phyloP scores from a whole-genome alignment of 2,329 filamentous ascomycete genomes.

The Fusarium haematococcum region DNA sequence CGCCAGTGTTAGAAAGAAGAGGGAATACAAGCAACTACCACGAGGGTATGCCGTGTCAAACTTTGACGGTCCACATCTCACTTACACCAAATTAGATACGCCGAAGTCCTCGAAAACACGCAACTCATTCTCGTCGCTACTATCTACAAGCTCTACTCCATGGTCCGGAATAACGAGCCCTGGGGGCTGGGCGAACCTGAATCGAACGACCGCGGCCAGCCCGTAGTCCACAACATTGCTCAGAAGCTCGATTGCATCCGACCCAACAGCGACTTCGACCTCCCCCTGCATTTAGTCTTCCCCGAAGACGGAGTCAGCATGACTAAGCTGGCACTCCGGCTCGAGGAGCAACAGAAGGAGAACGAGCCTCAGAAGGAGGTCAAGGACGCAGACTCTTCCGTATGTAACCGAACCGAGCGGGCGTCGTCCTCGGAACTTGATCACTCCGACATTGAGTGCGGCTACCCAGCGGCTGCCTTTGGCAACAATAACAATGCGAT shows the following conservation, averaged over 20 bases:
- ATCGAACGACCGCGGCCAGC: conserved; percentile 70
- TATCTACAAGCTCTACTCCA: conserved; percentile 72
- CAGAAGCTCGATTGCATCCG: conserved; percentile 72
- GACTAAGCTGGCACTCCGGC: conserved; percentile 65
- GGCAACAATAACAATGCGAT: conserved; percentile 50
- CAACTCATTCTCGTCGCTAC: conserved; percentile 72
- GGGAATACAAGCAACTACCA: no score
- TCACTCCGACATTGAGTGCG: conserved; percentile 65
- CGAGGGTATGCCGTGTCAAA: no score
- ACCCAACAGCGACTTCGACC: conserved; percentile 64
- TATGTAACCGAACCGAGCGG: conserved; percentile 52
- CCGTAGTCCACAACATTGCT: conserved; percentile 73
- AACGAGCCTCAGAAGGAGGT: conserved; percentile 48
- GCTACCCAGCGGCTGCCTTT: conserved; percentile 60
- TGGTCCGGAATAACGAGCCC: conserved; percentile 66
- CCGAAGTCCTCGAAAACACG: conserved; percentile 73
- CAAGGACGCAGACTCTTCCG: conserved; percentile 35
- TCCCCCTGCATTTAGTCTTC: conserved; percentile 62
- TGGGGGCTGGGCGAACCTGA: conserved; percentile 73
- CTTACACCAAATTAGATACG: conserved; percentile 59
- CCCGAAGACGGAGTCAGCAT: conserved; percentile 70
- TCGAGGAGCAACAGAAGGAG: conserved; percentile 58
- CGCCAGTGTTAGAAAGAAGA: no score
- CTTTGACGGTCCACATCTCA: not conserved
- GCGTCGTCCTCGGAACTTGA: conserved; percentile 66